Conservation (phyloP, 1,284 basidiomycete species). For the Phylloporus sp. region DNA sequence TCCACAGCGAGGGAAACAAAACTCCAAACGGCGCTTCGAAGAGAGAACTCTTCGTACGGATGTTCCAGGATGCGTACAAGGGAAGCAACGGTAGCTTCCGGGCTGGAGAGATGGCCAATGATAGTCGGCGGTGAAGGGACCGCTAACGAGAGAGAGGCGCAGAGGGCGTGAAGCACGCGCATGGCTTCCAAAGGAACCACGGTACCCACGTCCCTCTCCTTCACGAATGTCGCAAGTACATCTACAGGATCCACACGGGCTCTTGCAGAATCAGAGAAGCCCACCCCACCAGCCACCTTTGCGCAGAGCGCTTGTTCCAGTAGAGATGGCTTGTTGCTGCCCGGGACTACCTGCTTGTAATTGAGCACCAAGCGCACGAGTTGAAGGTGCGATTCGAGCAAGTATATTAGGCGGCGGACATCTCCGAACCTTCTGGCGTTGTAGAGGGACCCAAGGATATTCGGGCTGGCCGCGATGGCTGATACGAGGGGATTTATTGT, state of each 20-base stretch:
- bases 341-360: conserved; percentile 52
- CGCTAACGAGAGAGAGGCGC: conserved; percentile 62
- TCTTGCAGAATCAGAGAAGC: conserved; percentile 50
- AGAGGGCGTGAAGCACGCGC: conserved; percentile 67
- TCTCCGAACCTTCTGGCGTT: conserved; percentile 69
- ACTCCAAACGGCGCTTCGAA: conserved; percentile 81
- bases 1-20: conserved; percentile 84
- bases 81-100: conserved; percentile 65
- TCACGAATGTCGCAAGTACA: conserved; percentile 66
- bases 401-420: conserved; percentile 65
- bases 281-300: conserved; percentile 53
- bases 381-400: conserved; percentile 68
- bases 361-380: conserved; percentile 66
- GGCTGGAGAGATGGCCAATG: conserved; percentile 72
- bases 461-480: conserved; percentile 63
- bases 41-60: conserved; percentile 68
- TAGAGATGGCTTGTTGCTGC: conserved; percentile 56
- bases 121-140: conserved; percentile 68
- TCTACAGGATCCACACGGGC: conserved; percentile 70
- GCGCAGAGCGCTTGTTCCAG: conserved; percentile 77
- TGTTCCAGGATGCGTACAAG: conserved; percentile 70
- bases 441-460: conserved; percentile 63
- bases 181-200: conserved; percentile 66
- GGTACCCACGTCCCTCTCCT: conserved; percentile 60
- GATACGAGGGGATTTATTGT: conserved; percentile 78